Percentiles rank a stretch among this genome's conserved stretches.
These are phyloP conservation scores for Crepidotus variabilis DNA, from an alignment of 768 basidiomycete genomes.

Conservation along the genomic window DNA sequence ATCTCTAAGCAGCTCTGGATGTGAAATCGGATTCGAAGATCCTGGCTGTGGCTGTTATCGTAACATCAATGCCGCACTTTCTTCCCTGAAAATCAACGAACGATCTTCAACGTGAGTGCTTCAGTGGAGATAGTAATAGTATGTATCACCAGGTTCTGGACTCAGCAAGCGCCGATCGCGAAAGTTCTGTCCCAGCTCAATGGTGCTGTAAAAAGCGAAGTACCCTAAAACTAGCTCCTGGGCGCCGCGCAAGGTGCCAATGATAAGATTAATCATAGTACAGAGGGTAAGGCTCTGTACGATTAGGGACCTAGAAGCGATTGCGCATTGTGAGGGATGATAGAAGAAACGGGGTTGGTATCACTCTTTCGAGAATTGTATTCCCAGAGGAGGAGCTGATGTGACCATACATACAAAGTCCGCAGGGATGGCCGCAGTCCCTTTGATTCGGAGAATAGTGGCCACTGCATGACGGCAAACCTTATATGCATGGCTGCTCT, in stretches of 20 bases:
- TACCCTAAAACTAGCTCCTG: background rate
- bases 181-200: background rate
- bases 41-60: too few relatives aligned
- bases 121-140: background rate
- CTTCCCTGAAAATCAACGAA: too few relatives aligned
- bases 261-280: background rate
- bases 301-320: background rate
- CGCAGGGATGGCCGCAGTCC: background rate
- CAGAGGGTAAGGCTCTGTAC: background rate
- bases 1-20: too few relatives aligned
- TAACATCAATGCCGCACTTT: too few relatives aligned
- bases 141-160: background rate
- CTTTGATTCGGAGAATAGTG: background rate
- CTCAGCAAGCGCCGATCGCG: background rate
- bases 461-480: background rate
- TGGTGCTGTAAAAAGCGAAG: background rate
- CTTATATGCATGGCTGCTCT: background rate
- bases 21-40: too few relatives aligned
- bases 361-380: background rate
- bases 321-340: background rate
- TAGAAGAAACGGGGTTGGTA: background rate
- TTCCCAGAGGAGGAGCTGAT: background rate
- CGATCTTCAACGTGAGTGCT: background rate
- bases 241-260: background rate
- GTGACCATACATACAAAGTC: background rate